A percentile compares a stretch with the other conserved stretches of the same genome.
Evolutionary conservation across 768 basidiomycete species (phyloP).

Genomic region (Trametes sanguinea): DNA sequence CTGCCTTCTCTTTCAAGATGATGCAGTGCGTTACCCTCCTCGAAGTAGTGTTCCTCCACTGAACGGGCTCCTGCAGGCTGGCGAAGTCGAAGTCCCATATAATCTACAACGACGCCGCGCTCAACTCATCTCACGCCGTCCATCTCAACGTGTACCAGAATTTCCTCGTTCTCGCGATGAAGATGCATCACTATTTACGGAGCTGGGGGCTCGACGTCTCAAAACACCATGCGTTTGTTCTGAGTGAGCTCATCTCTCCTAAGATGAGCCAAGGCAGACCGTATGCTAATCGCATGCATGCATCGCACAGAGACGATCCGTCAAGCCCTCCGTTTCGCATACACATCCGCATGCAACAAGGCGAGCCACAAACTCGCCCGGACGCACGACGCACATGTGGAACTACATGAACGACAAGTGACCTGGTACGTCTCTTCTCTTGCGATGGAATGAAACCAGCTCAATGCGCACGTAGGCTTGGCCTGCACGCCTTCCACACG

Average conservation of each 20-base stretch:
- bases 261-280: background rate
- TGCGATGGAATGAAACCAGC: background rate
- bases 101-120: conserved; percentile 72
- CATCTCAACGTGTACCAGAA: conserved; percentile 87
- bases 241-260: conserved; percentile 43
- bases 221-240: conserved; percentile 53
- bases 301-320: conserved; percentile 55
- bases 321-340: conserved; percentile 60
- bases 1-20: conserved; percentile 70
- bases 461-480: conserved; percentile 58
- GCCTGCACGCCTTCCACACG: conserved; percentile 74
- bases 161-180: conserved; percentile 80
- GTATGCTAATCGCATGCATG: background rate
- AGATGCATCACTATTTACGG: conserved; percentile 80
- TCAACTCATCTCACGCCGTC: conserved; percentile 65
- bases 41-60: background rate
- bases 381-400: conserved; percentile 40
- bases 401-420: conserved; percentile 51
- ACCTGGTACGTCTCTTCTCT: conserved; percentile 54
- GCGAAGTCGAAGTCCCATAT: conserved; percentile 76
- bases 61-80: conserved; percentile 44
- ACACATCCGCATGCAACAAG: conserved; percentile 52
- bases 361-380: conserved; percentile 43
- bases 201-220: conserved; percentile 52
- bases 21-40: conserved; percentile 52